Evolutionary conservation across 2,329 filamentous ascomycete genomes (phyloP).

Genomic region (Septoria linicola): DNA sequence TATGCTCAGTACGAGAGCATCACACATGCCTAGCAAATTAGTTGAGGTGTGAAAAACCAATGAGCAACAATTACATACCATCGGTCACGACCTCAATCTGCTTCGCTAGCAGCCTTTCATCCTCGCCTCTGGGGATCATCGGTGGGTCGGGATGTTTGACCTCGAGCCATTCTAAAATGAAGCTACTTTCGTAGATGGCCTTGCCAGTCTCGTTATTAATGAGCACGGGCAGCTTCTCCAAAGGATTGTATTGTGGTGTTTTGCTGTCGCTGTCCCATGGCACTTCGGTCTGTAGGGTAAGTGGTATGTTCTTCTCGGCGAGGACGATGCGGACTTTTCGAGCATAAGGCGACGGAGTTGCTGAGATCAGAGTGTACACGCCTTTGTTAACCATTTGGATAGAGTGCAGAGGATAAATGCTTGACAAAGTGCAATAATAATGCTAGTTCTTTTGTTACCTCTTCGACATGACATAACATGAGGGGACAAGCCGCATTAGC

Average conservation of each 20-base stretch:
- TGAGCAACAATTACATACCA: constrained; percentile 23
- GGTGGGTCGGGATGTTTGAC: constrained; percentile 35
- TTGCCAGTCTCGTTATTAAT: constrained; percentile 35
- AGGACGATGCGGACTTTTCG: constrained; percentile 45
- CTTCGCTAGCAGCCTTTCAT: constrained; percentile 36
- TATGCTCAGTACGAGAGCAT: constrained; percentile 41
- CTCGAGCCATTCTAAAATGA: constrained; percentile 42
- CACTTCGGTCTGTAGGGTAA: constrained; percentile 44
- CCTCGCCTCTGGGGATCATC: constrained; percentile 32
- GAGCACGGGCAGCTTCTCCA: constrained; percentile 44
- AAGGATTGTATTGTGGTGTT: constrained; percentile 42
- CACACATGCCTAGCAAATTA: constrained; percentile 33
- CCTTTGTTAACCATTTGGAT: constrained; percentile 1
- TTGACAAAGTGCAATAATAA: background rate
- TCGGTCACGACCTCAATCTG: constrained; percentile 40
- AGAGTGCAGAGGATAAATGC: background rate
- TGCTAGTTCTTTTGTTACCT: background rate
- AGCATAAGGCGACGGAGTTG: constrained; percentile 43
- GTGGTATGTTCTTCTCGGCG: constrained; percentile 42
- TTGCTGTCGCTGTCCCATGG: constrained; percentile 44
- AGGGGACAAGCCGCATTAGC: constrained; percentile 14
- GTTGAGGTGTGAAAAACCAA: background rate
- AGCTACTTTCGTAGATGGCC: constrained; percentile 40
- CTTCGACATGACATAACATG: too few relatives aligned
- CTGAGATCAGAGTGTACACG: constrained; percentile 36